Base-by-base conservation (phyloP, 768 basidiomycete genomes). In the Rhizopogon sp. region DNA sequence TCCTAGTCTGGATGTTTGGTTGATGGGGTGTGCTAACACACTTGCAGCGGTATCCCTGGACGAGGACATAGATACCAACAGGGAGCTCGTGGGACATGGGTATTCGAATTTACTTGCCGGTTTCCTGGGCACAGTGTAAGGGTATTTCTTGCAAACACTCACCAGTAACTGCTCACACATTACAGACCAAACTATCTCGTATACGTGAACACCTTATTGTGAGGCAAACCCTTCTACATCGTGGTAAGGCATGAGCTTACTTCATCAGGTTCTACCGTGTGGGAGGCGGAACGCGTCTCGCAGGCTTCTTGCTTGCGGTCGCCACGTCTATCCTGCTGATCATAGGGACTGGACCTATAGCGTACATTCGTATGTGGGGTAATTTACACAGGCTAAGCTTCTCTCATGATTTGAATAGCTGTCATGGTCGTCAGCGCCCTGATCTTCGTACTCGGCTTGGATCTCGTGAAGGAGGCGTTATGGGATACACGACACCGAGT, bases 401-500 rank as follows among this genome's bases (percentile, higher is more conserved):
- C 22, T 11, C 17, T 49, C 43, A 50, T 13, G 25, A 14, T 49
- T 37, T 25, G 5, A 25, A 6, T 57, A 95, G 93, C 93, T 54
- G 87, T 98, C 31, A 86, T 92, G 82, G 86, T 96, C 5, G 93
- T 98, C 13, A 86, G 87, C 1, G 86, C 93, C 2, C 76, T 99
- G 53, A 98, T 98, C 58, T 95, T 93, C 60, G 93, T 97, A 8
- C 79, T 98, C 35, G 97, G 95, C 0, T 81, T 98, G 50, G 96
- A 98, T 60, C 83, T 99, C 39, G 83, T 93, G 40, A 96, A 95
- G 64, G 96, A 98, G 70, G 95, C 97, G 0, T 67, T 98, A 8
- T 98, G 95, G 95, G 96, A 99, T 71, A 95, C 95, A 9, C 76
- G 92, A 44, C 81, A 90, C 70, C 84, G 94, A 14, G 92, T 92